Base-by-base conservation (phyloP, 2,329 filamentous ascomycete species). In the Berkeleyomyces basicola region DNA sequence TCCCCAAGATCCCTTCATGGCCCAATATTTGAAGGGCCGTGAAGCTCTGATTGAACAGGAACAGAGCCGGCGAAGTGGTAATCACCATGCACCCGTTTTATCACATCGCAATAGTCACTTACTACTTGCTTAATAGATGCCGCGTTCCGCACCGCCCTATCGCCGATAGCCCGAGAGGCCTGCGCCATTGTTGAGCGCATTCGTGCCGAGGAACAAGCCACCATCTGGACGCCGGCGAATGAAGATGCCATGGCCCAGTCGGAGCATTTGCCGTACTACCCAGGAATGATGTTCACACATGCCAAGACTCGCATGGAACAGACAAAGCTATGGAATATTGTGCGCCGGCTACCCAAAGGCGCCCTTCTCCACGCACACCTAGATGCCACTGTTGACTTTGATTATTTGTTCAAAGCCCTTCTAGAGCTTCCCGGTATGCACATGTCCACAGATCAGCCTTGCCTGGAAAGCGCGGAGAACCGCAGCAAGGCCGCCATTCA, bases 221-320 rank as follows among this genome's bases (percentile, higher is more conserved):
- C 82, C 2, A 76, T 92, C 65, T 96, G 90, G 91, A 90, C 85
- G 7, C 77, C 81, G 40, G 80, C 82, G 55, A 82, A 87, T 59
- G 87, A 92, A 68, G 84, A 91, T 69, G 78, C 78, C 53, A 75
- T 90, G 2, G 84, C 85, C 3, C 79, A 81, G 66, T 75, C 82
- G 63, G 76, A 74, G n/a, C 72, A 83, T 68, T 79, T 82, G 65
- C 82, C 83, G 67, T 76, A 92, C 59, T 89, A 87, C 70, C 90
- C 90, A 0, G 91, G 91, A 9, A 95, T 96, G 86, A 93, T 95
- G 87, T 96, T 96, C 74, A 85, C 82, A 43, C 79, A 92, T 43
- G 90, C 90, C 68, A 92, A 90, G 72, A 81, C 84, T n/a, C 82
- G 83, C 44, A 95, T 96, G 83, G 89, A 95, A 73, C 78, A 79